Evolutionary conservation across 768 basidiomycete species (phyloP).

Genomic region (Tricholoma terreum): DNA sequence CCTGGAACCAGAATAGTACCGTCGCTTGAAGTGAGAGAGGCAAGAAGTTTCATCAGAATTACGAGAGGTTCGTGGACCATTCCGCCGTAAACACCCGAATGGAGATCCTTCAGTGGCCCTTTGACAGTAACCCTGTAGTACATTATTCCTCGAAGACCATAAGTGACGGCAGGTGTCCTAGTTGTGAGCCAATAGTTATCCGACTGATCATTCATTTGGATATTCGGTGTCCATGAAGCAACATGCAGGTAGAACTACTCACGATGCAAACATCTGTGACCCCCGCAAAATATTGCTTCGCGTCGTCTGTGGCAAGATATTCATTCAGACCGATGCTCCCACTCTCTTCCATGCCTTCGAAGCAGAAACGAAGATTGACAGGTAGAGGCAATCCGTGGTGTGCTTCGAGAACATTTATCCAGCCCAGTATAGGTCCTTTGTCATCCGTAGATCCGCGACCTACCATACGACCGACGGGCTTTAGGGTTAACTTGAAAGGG

Average conservation of each 20-base stretch:
- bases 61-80: constrained; percentile 79
- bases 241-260: constrained; percentile 12
- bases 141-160: constrained; percentile 64
- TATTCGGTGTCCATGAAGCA: not conserved
- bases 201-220: constrained; percentile 16
- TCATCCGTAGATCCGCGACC: constrained; percentile 71
- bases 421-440: constrained; percentile 64
- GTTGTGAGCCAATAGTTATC: constrained; percentile 74
- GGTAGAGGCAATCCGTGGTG: constrained; percentile 53
- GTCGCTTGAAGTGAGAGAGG: constrained; percentile 58
- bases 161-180: constrained; percentile 54
- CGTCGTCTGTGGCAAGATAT: constrained; percentile 54
- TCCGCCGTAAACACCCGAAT: constrained; percentile 64
- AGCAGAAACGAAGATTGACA: constrained; percentile 71
- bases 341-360: constrained; percentile 79
- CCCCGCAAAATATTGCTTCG: constrained; percentile 57
- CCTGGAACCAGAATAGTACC: constrained; percentile 74
- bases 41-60: constrained; percentile 65
- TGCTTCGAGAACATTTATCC: constrained; percentile 63
- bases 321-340: constrained; percentile 69
- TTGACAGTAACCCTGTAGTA: constrained; percentile 63
- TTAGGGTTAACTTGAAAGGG: not conserved
- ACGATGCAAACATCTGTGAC: constrained; percentile 74
- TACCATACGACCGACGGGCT: constrained; percentile 29
- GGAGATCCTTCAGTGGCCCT: constrained; percentile 65